Conservation (phyloP, 106 monocot genomes). For the Allium fistulosum region DNA sequence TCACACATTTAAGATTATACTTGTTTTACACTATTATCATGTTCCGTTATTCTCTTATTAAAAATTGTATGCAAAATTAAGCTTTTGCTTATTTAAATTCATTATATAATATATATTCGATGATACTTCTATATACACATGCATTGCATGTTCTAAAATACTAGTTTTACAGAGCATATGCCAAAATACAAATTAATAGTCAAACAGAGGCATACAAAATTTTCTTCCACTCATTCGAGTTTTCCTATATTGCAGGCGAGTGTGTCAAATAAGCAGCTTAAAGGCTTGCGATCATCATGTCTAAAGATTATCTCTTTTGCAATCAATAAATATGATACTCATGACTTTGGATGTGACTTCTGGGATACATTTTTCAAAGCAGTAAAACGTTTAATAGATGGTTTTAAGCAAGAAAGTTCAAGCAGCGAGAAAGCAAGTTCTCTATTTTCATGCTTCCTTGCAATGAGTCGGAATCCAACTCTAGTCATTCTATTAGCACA, state of each 20-base stretch:
- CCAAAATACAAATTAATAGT: not conserved
- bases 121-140: too few species aligned
- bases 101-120: too few species aligned
- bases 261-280: conserved; percentile 37
- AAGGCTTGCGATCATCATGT: conserved; percentile 71
- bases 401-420: conserved; percentile 70
- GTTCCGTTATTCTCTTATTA: too few species aligned
- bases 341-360: conserved; percentile 53
- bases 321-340: conserved; percentile 53
- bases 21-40: too few species aligned
- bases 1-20: too few species aligned
- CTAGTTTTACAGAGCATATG: not conserved
- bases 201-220: not conserved
- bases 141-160: not conserved
- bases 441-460: conserved; percentile 79
- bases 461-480: conserved; percentile 62
- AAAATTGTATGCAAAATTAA: too few species aligned
- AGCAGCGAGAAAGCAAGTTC: conserved; percentile 89
- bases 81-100: too few species aligned
- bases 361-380: conserved; percentile 87
- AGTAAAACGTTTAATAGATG: conserved; percentile 63
- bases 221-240: not conserved
- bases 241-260: conserved; percentile 17
- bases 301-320: conserved; percentile 58
- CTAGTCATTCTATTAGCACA: conserved; percentile 42